phyloP scores from a whole-genome alignment of 2,329 filamentous ascomycete genomes.

The Botryosphaeria dothidea region DNA sequence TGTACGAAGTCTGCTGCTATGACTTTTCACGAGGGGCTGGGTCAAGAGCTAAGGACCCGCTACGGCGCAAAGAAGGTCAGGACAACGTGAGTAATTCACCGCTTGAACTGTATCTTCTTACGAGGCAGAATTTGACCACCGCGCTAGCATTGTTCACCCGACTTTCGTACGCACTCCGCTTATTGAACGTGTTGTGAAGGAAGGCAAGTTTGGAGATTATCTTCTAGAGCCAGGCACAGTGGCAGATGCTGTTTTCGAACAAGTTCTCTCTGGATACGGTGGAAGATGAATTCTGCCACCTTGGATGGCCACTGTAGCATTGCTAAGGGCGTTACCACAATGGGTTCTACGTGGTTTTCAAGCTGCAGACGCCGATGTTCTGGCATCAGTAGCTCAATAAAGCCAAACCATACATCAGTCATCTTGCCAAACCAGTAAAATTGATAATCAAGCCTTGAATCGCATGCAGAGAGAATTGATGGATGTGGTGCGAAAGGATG shows the following conservation, averaged over 20 bases:
- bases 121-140: not conserved
- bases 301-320: not conserved
- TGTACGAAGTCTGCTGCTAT: constrained; percentile 54
- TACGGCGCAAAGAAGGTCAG: constrained; percentile 30
- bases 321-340: not conserved
- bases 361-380: not conserved
- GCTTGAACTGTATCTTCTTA: not conserved
- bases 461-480: too few species aligned
- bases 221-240: constrained; percentile 42
- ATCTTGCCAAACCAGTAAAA: too few species aligned
- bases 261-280: constrained; percentile 41
- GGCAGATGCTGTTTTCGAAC: constrained; percentile 42
- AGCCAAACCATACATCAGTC: too few species aligned
- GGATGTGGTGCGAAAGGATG: too few species aligned
- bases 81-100: not conserved
- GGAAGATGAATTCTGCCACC: constrained; percentile 43
- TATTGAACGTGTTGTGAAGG: constrained; percentile 24
- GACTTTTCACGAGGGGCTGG: constrained; percentile 54
- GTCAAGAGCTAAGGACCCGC: constrained; percentile 39
- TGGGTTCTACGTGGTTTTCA: not conserved
- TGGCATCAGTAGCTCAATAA: not conserved
- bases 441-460: too few species aligned
- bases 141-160: constrained; percentile 38
- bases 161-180: constrained; percentile 44
- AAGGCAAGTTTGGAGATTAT: not conserved